Evolutionary conservation across 345 rosid species (phyloP).

Genomic region (Kandelia obovata): DNA sequence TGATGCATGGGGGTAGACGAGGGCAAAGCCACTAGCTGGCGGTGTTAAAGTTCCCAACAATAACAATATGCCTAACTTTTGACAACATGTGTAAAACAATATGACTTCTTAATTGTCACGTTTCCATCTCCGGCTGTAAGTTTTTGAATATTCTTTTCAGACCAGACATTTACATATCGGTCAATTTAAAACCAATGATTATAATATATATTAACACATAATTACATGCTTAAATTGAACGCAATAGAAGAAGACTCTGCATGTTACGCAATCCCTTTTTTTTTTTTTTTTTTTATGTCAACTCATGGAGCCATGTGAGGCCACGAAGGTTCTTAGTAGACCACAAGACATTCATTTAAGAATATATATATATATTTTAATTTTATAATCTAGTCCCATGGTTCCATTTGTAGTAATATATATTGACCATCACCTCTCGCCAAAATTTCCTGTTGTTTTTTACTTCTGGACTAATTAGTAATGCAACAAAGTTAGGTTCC

Average conservation of each 20-base stretch:
- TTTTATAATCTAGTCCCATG: neutral
- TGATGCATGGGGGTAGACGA: no score
- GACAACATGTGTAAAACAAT: neutral
- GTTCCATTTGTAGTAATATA: neutral
- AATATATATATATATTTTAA: neutral
- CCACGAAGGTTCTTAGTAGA: constrained; percentile 12
- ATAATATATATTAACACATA: neutral
- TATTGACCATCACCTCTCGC: no score
- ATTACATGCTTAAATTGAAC: neutral
- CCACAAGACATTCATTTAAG: neutral
- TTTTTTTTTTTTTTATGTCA: neutral
- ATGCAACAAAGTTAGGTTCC: constrained; percentile 1
- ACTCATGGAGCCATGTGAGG: neutral
- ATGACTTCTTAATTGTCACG: neutral
- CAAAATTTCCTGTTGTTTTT: neutral
- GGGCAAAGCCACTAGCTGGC: no score
- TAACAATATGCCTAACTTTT: no score
- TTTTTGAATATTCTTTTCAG: neutral
- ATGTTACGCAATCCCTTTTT: neutral
- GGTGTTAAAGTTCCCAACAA: no score
- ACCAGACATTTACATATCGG: no score
- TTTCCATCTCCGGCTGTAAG: neutral
- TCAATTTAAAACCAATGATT: no score
- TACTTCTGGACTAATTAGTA: neutral
- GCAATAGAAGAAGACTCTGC: neutral